phyloP scores from a whole-genome alignment of 2,329 filamentous ascomycete genomes.

The Colletotrichum musicola region DNA sequence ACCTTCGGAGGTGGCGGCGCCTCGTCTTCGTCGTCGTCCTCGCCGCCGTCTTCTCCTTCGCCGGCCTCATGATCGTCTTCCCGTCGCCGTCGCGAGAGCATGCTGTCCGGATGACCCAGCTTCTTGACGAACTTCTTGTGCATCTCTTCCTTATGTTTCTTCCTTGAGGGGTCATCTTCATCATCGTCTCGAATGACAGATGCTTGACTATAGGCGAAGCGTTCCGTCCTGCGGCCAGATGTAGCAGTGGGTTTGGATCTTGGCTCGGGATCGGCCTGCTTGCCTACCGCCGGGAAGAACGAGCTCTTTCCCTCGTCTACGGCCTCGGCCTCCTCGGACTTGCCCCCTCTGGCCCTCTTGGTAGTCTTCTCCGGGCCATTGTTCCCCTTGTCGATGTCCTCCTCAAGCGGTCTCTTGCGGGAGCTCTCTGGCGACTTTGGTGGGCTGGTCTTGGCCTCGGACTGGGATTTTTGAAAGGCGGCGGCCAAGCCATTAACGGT shows the following conservation, averaged over 20 bases:
- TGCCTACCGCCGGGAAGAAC: slow-evolving; percentile 47
- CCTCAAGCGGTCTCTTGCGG: slow-evolving; percentile 66
- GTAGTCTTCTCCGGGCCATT: slow-evolving; percentile 51
- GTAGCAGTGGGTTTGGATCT: slow-evolving; percentile 44
- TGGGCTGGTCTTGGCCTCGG: slow-evolving; percentile 45
- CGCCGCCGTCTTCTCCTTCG: slow-evolving; percentile 66
- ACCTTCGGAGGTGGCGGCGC: slow-evolving; percentile 60
- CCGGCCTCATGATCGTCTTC: slow-evolving; percentile 66
- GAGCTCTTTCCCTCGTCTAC: slow-evolving; percentile 50
- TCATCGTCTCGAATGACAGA: slow-evolving; percentile 50
- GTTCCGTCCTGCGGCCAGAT: slow-evolving; percentile 57
- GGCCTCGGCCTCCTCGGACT: slow-evolving; percentile 45
- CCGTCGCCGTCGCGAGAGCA: slow-evolving; percentile 74
- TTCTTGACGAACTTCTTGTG: slow-evolving; percentile 92
- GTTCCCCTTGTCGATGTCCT: slow-evolving; percentile 60
- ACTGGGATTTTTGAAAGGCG: slow-evolving; percentile 49
- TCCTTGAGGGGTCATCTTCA: slow-evolving; percentile 60
- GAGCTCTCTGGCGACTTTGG: slow-evolving; percentile 46
- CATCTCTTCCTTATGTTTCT: slow-evolving; percentile 75
- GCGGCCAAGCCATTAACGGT: slow-evolving; percentile 61
- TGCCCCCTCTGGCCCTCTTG: slow-evolving; percentile 61
- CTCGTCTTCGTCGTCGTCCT: slow-evolving; percentile 69
- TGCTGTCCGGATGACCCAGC: slow-evolving; percentile 86
- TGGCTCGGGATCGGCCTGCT: slow-evolving; percentile 42
- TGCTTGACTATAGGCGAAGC: slow-evolving; percentile 64